These are phyloP conservation scores for Atkinsonella hypoxylon DNA, from an alignment of 2,329 filamentous ascomycete genomes.

Conservation along the genomic window DNA sequence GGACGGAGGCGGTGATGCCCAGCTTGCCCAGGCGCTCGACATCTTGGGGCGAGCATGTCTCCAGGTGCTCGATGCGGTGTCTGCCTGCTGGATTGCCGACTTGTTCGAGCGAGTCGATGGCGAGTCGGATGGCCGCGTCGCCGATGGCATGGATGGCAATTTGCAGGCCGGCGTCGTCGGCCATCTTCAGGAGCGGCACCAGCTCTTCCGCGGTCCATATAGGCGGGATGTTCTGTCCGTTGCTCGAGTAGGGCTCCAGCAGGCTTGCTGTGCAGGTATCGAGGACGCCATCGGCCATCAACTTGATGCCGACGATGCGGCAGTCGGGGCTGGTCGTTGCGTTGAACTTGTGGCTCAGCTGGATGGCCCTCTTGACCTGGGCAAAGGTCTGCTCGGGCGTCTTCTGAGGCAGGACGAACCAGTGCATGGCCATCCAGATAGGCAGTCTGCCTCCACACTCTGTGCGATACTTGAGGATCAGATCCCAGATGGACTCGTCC, in stretches of 20 bases:
- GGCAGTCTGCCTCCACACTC: neutral
- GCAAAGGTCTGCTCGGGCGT: constrained; percentile 16
- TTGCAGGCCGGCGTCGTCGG: constrained; percentile 41
- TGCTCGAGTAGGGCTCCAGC: constrained; percentile 41
- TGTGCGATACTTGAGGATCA: constrained; percentile 18
- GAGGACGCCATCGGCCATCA: constrained; percentile 51
- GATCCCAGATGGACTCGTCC: constrained; percentile 32
- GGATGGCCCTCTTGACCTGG: constrained; percentile 27
- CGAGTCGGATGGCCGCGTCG: constrained; percentile 42
- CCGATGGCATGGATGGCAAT: constrained; percentile 53
- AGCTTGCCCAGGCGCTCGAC: constrained; percentile 41
- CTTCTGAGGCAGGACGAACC: neutral
- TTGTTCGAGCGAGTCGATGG: constrained; percentile 37
- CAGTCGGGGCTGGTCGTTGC: constrained; percentile 19
- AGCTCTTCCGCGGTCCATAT: constrained; percentile 40
- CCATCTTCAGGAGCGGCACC: constrained; percentile 36
- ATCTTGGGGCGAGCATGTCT: constrained; percentile 42
- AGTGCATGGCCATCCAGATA: neutral
- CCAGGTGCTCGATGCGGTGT: constrained; percentile 52
- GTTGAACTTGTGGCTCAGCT: constrained; percentile 24
- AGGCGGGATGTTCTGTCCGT: constrained; percentile 28
- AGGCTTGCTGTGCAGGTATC: constrained; percentile 51
- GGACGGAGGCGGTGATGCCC: constrained; percentile 46
- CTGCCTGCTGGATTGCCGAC: constrained; percentile 30
- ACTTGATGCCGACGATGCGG: constrained; percentile 47